Conservation (phyloP, 257 asterid genomes). For the Ocimum tenuiflorum region DNA sequence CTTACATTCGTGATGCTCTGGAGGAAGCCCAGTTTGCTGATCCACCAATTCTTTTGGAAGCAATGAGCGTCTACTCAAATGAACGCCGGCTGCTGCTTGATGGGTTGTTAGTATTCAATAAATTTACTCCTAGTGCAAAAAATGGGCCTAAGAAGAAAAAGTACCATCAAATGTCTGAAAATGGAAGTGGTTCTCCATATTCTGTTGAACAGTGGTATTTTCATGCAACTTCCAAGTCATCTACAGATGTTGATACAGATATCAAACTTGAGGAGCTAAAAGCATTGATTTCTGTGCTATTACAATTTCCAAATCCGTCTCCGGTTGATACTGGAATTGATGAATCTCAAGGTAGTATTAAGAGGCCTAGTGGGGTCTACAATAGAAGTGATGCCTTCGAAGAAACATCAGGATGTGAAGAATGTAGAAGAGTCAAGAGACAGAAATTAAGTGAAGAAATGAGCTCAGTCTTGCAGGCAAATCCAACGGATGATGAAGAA, state of each 20-base stretch:
- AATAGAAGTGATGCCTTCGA: slow-evolving; percentile 49
- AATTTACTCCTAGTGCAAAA: slow-evolving; percentile 25
- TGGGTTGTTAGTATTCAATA: slow-evolving; percentile 43
- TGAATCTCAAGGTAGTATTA: slow-evolving; percentile 45
- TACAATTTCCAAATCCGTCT: slow-evolving; percentile 52
- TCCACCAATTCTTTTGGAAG: slow-evolving; percentile 45
- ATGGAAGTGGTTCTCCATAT: slow-evolving; percentile 41
- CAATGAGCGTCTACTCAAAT: slow-evolving; percentile 54
- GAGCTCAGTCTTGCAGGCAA: slow-evolving; percentile 41
- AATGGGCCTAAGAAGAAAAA: slow-evolving; percentile 42
- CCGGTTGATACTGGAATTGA: slow-evolving; percentile 43
- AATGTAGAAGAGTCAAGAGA: slow-evolving; percentile 77
- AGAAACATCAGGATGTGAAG: slow-evolving; percentile 90
- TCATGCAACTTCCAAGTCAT: slow-evolving; percentile 31
- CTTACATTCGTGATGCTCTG: slow-evolving; percentile 53
- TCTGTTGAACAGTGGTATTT: slow-evolving; percentile 49
- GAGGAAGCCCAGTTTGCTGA: slow-evolving; percentile 62
- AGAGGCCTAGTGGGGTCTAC: slow-evolving; percentile 38
- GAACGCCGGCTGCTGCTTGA: slow-evolving; percentile 78
- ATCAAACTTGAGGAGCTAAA: slow-evolving; percentile 65
- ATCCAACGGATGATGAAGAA: slow-evolving; percentile 66
- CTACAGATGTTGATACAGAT: slow-evolving; percentile 27
- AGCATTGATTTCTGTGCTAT: slow-evolving; percentile 52
- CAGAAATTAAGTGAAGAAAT: slow-evolving; percentile 72
- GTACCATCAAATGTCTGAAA: slow-evolving; percentile 26